Percentiles rank a stretch among this genome's conserved stretches.
Conservation (phyloP, 1,284 basidiomycete species). For the Pterulicium gracile region DNA sequence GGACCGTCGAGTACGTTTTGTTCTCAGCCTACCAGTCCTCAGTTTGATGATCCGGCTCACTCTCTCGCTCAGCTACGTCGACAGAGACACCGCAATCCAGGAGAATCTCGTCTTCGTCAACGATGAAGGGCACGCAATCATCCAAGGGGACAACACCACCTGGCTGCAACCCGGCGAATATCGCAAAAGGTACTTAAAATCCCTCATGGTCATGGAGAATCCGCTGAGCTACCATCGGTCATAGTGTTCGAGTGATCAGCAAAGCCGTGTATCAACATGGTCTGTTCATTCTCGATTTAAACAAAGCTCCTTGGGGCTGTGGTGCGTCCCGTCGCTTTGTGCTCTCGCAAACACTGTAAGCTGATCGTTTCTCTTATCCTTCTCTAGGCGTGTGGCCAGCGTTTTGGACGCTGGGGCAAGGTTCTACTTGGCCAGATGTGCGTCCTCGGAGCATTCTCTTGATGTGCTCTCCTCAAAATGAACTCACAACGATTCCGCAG, state of each 20-base stretch:
- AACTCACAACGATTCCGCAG: slow-evolving; percentile 16
- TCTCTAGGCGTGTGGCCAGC: slow-evolving; percentile 53
- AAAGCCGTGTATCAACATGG: slow-evolving; percentile 48
- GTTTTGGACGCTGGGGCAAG: slow-evolving; percentile 45
- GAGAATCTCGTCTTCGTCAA: slow-evolving; percentile 40
- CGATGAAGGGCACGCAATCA: slow-evolving; percentile 48
- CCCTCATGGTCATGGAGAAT: not conserved
- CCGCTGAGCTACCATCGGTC: slow-evolving; percentile 11
- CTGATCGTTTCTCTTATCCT: not conserved
- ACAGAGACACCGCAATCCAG: slow-evolving; percentile 33
- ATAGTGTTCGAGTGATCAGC: slow-evolving; percentile 52
- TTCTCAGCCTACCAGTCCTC: slow-evolving; percentile 15
- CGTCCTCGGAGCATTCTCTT: slow-evolving; percentile 11
- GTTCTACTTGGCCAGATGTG: slow-evolving; percentile 44
- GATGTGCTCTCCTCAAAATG: not conserved
- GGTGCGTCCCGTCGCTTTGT: slow-evolving; percentile 31
- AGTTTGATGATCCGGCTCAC: slow-evolving; percentile 17
- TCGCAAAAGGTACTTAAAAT: slow-evolving; percentile 41
- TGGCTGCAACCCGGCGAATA: slow-evolving; percentile 36
- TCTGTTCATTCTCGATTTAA: slow-evolving; percentile 59
- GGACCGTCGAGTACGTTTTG: slow-evolving; percentile 54
- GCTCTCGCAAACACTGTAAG: not conserved
- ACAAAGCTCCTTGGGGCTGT: slow-evolving; percentile 62
- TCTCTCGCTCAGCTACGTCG: slow-evolving; percentile 44
- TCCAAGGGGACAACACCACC: slow-evolving; percentile 63